Percentiles rank a stretch among this genome's conserved stretches.
Conservation (phyloP, 139 green algal genomes). For the Chlorella vulgaris region DNA sequence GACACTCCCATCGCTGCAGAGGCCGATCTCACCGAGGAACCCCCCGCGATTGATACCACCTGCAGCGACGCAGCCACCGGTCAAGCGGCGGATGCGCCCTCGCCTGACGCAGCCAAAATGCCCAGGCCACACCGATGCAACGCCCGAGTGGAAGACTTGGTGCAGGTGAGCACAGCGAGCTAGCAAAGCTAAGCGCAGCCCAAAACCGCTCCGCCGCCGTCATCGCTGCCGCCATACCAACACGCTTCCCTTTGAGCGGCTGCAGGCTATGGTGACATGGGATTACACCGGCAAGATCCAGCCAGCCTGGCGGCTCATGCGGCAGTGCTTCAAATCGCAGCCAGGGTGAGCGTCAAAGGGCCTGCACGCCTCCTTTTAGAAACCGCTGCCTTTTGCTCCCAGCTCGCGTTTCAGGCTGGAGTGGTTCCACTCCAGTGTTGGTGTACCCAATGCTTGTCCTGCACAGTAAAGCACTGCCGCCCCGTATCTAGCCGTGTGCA, state of each 20-base stretch:
- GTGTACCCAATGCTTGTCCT: background rate
- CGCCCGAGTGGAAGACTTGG: constrained; percentile 51
- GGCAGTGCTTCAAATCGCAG: constrained; percentile 48
- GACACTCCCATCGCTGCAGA: background rate
- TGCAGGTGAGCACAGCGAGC: constrained; percentile 41
- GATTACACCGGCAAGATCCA: constrained; percentile 47
- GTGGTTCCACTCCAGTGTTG: too few species aligned
- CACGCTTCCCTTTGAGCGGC: background rate
- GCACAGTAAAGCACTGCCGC: background rate
- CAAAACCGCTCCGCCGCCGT: background rate
- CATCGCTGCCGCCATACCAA: background rate
- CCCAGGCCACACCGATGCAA: constrained; percentile 53
- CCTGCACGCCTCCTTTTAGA: too few species aligned
- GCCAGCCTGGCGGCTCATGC: constrained; percentile 44
- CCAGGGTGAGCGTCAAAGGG: constrained; percentile 51
- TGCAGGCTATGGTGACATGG: constrained; percentile 46
- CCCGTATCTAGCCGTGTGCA: background rate
- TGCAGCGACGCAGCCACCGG: background rate
- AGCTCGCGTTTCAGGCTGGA: too few species aligned
- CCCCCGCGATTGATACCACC: background rate
- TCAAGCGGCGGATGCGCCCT: background rate
- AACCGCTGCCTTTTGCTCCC: too few species aligned
- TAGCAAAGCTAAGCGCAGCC: background rate
- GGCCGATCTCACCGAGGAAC: background rate
- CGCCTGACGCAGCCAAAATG: constrained; percentile 8